Base-by-base conservation (phyloP, 75 land plant genomes). In the Isoetes taiwanensis region DNA sequence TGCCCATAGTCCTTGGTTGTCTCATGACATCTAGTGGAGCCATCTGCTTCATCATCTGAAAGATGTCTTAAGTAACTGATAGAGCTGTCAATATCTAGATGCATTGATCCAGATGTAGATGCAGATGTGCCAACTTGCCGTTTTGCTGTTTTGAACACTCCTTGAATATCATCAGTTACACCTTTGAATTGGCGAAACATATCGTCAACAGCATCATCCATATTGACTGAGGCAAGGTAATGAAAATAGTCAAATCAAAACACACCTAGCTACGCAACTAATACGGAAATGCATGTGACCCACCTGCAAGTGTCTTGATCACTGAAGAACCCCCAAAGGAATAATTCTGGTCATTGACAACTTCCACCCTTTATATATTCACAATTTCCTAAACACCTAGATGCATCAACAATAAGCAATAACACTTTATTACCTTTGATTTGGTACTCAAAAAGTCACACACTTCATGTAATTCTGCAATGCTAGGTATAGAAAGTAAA, bases 141-240 rank as follows among this genome's bases (percentile, higher is more conserved):
- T n/a, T n/a, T n/a, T n/a, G n/a, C n/a, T n/a, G n/a, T n/a, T n/a
- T n/a, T n/a, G n/a, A n/a, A n/a, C n/a, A n/a, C n/a, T n/a, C n/a
- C n/a, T n/a, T 9, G 39, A 16, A 82, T 60, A 24, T 81, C 82
- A 74, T 80, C 84, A 10, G 95, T 83, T 62, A 84, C 90, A 29
- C 90, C 99, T 69, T 80, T 90, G 31, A 94, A 72, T 57, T 94
- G 99, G 32, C 99, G 86, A 68, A 89, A 71, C 57, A 89, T 82
- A 60, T 94, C 99, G 80, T 89, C 99, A 80, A 94, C 68, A 2
- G 99, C 99, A 85, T 94, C 96, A 75, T 94, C 99, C 37, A 94
- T 82, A 74, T 94, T 94, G 12, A 85, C 96, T 93, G 89, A 12
- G 39, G 52, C 53, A 52, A 14, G 12, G 30, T 28, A 27, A 2